Conservation (phyloP, 2,329 filamentous ascomycete genomes). For the Aspergillus phoenicis region DNA sequence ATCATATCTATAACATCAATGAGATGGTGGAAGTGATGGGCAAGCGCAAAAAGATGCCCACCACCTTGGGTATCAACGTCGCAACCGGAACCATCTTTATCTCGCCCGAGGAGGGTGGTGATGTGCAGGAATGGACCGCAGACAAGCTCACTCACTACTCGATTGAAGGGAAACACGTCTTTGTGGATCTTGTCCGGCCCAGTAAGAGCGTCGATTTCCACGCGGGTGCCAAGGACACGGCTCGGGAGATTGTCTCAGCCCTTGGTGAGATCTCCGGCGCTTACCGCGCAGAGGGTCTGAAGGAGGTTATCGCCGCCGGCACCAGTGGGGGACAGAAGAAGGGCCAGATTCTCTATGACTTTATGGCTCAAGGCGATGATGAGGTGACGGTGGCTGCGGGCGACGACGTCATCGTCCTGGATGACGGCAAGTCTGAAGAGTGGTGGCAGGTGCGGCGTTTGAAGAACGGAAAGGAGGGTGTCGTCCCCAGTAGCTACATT, state of each 20-base stretch:
- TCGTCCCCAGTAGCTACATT: slow-evolving; percentile 95
- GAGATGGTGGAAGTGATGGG: slow-evolving; percentile 98
- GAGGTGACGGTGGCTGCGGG: slow-evolving; percentile 89
- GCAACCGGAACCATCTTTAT: slow-evolving; percentile 87
- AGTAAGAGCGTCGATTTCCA: slow-evolving; percentile 97
- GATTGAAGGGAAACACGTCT: slow-evolving; percentile 96
- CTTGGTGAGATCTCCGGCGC: slow-evolving; percentile 88
- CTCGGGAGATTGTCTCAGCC: slow-evolving; percentile 84
- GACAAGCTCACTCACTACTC: slow-evolving; percentile 97
- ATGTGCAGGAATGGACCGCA: slow-evolving; percentile 88
- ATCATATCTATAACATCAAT: slow-evolving; percentile 94
- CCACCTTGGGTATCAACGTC: slow-evolving; percentile 91
- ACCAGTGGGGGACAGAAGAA: slow-evolving; percentile 71
- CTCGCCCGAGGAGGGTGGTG: slow-evolving; percentile 81
- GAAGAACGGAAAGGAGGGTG: slow-evolving; percentile 91
- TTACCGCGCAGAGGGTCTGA: slow-evolving; percentile 74
- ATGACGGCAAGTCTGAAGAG: slow-evolving; percentile 90
- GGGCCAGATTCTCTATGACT: slow-evolving; percentile 88
- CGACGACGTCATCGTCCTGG: slow-evolving; percentile 87
- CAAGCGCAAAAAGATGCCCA: slow-evolving; percentile 97
- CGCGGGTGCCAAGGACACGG: slow-evolving; percentile 94
- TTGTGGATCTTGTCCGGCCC: slow-evolving; percentile 86
- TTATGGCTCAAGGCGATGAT: slow-evolving; percentile 93
- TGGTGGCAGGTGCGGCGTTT: slow-evolving; percentile 96
- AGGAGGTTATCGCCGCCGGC: slow-evolving; percentile 82